Conservation (phyloP, 345 rosid species). For the Lagerstroemia speciosa region DNA sequence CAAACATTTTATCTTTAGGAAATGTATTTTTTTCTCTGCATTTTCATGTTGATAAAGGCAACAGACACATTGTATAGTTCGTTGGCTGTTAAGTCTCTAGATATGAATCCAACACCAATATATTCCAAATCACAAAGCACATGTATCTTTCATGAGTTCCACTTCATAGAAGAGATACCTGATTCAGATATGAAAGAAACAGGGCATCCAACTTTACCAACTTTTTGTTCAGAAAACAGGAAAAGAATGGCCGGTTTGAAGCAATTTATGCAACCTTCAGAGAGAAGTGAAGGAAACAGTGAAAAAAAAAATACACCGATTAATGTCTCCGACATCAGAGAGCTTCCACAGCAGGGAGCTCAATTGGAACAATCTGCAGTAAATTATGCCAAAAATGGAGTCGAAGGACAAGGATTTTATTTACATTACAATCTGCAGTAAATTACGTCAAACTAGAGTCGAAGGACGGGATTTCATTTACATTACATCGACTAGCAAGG, state of each 20-base stretch:
- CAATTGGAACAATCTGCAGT: neutral
- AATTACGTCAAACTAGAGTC: neutral
- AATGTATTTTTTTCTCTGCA: too few relatives aligned
- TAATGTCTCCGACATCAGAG: neutral
- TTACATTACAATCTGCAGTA: neutral
- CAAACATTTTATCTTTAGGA: neutral
- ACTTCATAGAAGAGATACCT: neutral
- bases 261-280: too few relatives aligned
- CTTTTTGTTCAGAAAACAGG: too few relatives aligned
- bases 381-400: neutral
- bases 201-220: neutral
- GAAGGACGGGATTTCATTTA: neutral
- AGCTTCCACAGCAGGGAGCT: neutral
- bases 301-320: neutral
- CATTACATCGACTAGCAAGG: neutral
- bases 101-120: neutral
- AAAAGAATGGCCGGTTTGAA: neutral
- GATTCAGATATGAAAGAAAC: neutral
- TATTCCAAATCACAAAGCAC: too few relatives aligned
- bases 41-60: too few relatives aligned
- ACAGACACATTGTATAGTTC: too few relatives aligned
- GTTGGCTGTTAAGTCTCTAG: neutral
- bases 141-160: neutral
- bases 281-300: neutral
- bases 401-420: too few relatives aligned